Evolutionary conservation across 139 green algal genomes (phyloP), one percentile per base, ranked within the genome.

Genomic region (Mesotaenium endlicherianum): DNA sequence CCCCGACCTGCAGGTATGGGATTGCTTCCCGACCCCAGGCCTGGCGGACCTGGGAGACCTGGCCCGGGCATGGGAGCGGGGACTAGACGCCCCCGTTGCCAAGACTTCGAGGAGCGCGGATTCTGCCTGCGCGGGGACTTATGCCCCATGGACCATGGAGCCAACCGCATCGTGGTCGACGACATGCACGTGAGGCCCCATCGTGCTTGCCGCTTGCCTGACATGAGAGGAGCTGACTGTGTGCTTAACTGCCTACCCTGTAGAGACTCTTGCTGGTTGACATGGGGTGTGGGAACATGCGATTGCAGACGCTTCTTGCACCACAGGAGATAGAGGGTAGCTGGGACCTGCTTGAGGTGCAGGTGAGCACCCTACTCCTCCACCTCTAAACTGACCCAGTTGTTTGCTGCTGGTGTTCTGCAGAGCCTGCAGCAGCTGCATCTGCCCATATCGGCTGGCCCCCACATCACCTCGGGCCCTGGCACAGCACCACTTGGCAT

Each of bases 81-180:
- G n/a, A n/a, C n/a, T n/a, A n/a, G n/a, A 38, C 60, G 77, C 16
- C 58, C 78, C 38, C 75, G 75, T 40, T 88, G 82, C 53, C 74
- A 49, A 20, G 82, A 88, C 53, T 88, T 88, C 40, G 81, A 85
- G 40, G 82, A 88, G 74, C 16, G 80, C 39, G 82, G 82, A 11
- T 86, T 86, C 74, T 88, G 82, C 14, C 64, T 88, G 43, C 82
- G 80, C 26, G 82, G 82, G 26, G 70, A 85, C 59, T 45, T 88
- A n/a, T 88, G 82, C 60, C 82, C 74, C 8, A 50, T 86, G 49
- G 82, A 88, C 70, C 82, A 88, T 42, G 82, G 82, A 40, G 47
- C 41, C 31, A 34, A 86, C 44, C 75, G 53, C 31, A 85, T 86
- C 4, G 75, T 88, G 41, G 49, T 88, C 39, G 75, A 85, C 3